Base-by-base conservation (phyloP, 192 early-diverging fungal genomes). In the Cladochytrium replicatum region DNA sequence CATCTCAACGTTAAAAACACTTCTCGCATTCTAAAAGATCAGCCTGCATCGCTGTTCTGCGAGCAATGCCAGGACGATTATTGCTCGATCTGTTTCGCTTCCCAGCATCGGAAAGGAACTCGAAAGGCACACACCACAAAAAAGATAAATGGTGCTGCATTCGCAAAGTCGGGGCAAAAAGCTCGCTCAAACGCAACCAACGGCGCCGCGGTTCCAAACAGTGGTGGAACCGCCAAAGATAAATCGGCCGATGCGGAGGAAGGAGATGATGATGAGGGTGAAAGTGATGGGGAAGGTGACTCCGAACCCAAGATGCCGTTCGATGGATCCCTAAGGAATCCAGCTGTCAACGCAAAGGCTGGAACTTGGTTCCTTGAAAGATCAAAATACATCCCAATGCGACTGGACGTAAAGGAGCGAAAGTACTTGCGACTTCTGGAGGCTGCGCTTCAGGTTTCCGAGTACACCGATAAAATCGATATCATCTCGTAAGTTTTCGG, bases 341-440 rank as follows among this genome's bases (percentile, higher is more conserved):
- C n/a, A n/a, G n/a, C n/a, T 7, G 46, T 41, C 19, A 49, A 57
- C 50, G 50, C 42, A 15, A 52, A 72, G 3, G 77, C n/a, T 60
- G 79, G 81, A 3, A 83, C 83, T 24, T 96, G 87, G 87, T 80
- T 92, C 53, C 63, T 74, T 21, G 82, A 88, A 50, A 82, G 94
- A 3, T 68, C 88, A 51, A 92, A 91, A 69, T 96, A 77, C 60
- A 99, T 97, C 60, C 96, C 96, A 1, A 52, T 99, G 56, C 87
- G 96, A 28, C 71, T 99, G 53, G 83, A 81, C 19, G 61, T 88
- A 40, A 72, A 85, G 25, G 96, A 99, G 65, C 83, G 93, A 49
- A 99, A 96, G 66, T 87, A 74, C 38, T 63, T 99, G 44, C 77
- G 96, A 26, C 78, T 99, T 58, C 69, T 99, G 21, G 96, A 99